Evolutionary conservation across 495 filamentous ascomycete species (phyloP), one percentile per base, ranked within the genome.

Genomic region (Neurospora sp.): DNA sequence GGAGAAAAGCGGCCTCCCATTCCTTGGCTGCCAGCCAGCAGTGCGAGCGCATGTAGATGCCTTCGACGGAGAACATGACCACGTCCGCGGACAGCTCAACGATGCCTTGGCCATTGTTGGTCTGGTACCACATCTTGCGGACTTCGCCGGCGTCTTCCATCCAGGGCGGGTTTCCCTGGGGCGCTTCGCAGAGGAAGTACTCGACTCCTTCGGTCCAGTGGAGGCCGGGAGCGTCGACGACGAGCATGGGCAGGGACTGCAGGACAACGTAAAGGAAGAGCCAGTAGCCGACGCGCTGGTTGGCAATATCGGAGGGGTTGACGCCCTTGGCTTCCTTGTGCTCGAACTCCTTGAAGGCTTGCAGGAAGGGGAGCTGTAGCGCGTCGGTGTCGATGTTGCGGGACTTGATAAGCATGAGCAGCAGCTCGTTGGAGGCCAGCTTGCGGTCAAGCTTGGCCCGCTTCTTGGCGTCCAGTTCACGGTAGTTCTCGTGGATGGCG

Each of bases 101-200:
- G 16, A 94, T 85, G 44, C 88, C 89, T 68, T 86, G 85, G 53
- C 90, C 90, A 14, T 66, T 37, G 46, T 89, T 88, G 39, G 94
- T 90, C 74, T 92, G 89, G 79, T 93, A 94, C 94, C 94, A 94
- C 75, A 89, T 90, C 78, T 89, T 88, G 75, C 88, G 88, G 39
- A 85, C 81, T 27, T 86, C 85, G 72, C 88, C 88, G 73, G 84
- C 86, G 68, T 94, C 91, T 70, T 92, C 89, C 68, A 91, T 90
- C 96, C 96, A 99, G 3, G 96, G 95, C 3, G 90, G 86, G 74
- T 90, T 90, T 27, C 92, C 92, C 75, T 92, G 90, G 0, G 94
- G 91, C 11, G 93, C 91, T 79, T 97, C 89, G 82, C 94, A 98
- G n/a, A 98, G 87, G 85, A 98, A 98, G 83, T 98, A 97, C 80